A percentile compares a stretch with the other conserved stretches of the same genome.
Evolutionary conservation across 2,329 filamentous ascomycete genomes (phyloP).

Genomic region (Pseudogymnoascus sp.): DNA sequence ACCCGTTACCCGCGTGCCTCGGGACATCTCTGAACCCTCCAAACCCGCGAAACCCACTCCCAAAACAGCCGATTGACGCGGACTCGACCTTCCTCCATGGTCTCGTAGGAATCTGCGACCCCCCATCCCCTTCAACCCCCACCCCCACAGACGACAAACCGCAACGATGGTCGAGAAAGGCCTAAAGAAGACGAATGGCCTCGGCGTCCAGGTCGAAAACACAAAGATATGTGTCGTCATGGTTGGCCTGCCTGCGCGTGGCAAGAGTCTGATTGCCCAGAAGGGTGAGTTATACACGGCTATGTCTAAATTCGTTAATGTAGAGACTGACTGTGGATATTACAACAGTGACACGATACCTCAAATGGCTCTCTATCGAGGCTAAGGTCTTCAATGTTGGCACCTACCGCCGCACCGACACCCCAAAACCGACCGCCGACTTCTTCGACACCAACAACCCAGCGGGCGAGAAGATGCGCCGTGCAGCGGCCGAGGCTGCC

Average conservation of each 20-base stretch:
- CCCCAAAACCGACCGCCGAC: constrained; percentile 82
- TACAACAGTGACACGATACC: constrained; percentile 78
- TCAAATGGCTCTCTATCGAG: constrained; percentile 92
- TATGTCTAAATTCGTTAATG: not conserved
- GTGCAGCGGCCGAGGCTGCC: constrained; percentile 83
- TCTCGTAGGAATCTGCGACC: constrained; percentile 5
- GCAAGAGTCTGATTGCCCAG: constrained; percentile 95
- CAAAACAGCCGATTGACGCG: constrained; percentile 4
- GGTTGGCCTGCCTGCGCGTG: constrained; percentile 91
- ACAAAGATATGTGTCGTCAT: constrained; percentile 97
- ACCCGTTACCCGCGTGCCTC: constrained; percentile 1
- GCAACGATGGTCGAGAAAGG: constrained; percentile 3
- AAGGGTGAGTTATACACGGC: constrained; percentile 61
- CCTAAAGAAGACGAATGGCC: constrained; percentile 45
- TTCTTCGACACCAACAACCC: constrained; percentile 91
- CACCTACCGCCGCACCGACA: constrained; percentile 83
- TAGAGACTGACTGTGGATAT: not conserved
- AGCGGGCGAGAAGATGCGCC: constrained; percentile 83
- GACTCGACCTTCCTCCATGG: constrained; percentile 5
- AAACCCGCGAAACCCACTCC: not conserved
- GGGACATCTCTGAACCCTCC: not conserved
- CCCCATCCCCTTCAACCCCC: not conserved
- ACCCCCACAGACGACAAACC: not conserved
- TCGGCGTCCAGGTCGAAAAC: constrained; percentile 84
- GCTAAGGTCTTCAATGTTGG: constrained; percentile 97